Percentiles rank a stretch among this genome's conserved stretches.
These are phyloP conservation scores for Astraeus odoratus DNA, from an alignment of 768 basidiomycete species.

Conservation along the genomic window DNA sequence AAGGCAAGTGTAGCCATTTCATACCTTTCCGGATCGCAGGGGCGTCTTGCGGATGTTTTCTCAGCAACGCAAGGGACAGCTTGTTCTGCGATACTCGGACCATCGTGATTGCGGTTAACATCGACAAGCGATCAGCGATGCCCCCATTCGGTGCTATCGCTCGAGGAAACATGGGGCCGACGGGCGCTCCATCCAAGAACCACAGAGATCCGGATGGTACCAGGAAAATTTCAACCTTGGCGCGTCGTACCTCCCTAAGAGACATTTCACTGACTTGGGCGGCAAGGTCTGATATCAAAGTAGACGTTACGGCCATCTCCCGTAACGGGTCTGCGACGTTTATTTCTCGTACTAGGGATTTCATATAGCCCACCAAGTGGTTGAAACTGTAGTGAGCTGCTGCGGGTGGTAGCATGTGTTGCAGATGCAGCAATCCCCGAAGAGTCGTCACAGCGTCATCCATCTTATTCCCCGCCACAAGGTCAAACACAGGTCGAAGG, in stretches of 20 bases:
- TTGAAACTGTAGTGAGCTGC: constrained; percentile 65
- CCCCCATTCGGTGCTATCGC: constrained; percentile 29
- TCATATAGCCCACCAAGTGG: constrained; percentile 62
- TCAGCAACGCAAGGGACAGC: constrained; percentile 57
- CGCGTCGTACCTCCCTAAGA: constrained; percentile 62
- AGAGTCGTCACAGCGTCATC: constrained; percentile 44
- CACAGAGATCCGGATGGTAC: constrained; percentile 67
- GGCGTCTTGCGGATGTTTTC: constrained; percentile 61
- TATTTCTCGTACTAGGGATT: constrained; percentile 39
- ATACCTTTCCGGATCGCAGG: constrained; percentile 61
- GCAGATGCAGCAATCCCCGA: constrained; percentile 51
- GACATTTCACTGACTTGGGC: constrained; percentile 67
- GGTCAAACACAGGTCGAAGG: constrained; percentile 54
- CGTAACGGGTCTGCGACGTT: constrained; percentile 38
- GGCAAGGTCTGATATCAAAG: constrained; percentile 52
- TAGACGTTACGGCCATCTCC: constrained; percentile 48
- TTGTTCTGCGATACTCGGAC: constrained; percentile 68
- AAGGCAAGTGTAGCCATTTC: constrained; percentile 53
- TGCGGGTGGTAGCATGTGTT: constrained; percentile 51
- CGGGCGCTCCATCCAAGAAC: constrained; percentile 52
- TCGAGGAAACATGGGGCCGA: constrained; percentile 57
- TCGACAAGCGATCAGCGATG: constrained; percentile 34
- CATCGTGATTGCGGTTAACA: constrained; percentile 49
- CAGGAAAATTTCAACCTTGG: constrained; percentile 62
- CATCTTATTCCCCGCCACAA: constrained; percentile 46